Percentiles rank a stretch among this genome's conserved stretches.
Evolutionary conservation across 768 basidiomycete genomes (phyloP).

Genomic region (Peribolospora baueri): DNA sequence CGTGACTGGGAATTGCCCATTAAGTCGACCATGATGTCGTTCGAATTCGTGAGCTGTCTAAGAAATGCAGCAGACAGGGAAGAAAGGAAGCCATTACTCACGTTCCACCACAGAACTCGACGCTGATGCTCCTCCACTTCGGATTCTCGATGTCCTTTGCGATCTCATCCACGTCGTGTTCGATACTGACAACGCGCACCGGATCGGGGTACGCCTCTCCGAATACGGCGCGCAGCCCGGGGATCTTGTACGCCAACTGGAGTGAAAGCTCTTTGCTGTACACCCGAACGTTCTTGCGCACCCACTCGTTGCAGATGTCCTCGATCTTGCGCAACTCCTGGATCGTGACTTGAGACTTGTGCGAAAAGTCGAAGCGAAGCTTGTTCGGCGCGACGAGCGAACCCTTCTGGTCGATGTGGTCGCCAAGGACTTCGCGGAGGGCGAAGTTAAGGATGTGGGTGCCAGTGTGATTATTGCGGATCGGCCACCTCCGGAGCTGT

Average conservation of each 20-base stretch:
- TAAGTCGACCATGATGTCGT: background rate
- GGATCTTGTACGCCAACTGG: slow-evolving; percentile 52
- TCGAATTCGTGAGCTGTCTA: background rate
- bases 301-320: slow-evolving; percentile 61
- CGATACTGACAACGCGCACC: slow-evolving; percentile 78
- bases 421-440: slow-evolving; percentile 78
- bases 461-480: slow-evolving; percentile 93
- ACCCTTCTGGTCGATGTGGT: slow-evolving; percentile 94
- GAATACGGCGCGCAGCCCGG: slow-evolving; percentile 89
- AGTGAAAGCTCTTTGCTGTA: slow-evolving; percentile 67
- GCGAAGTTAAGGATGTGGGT: slow-evolving; percentile 93
- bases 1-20: slow-evolving; percentile 34
- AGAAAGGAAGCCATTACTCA: slow-evolving; percentile 24
- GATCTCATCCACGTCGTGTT: slow-evolving; percentile 68
- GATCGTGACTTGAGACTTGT: slow-evolving; percentile 61
- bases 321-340: slow-evolving; percentile 65
- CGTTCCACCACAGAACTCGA: slow-evolving; percentile 98
- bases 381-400: slow-evolving; percentile 89
- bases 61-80: background rate
- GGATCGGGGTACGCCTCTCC: slow-evolving; percentile 96
- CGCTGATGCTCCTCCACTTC: slow-evolving; percentile 71
- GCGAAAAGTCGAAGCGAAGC: slow-evolving; percentile 94
- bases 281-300: slow-evolving; percentile 65
- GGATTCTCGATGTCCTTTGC: slow-evolving; percentile 59
- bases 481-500: slow-evolving; percentile 73